phyloP scores from a whole-genome alignment of 768 basidiomycete species.

The Macrolepiota albuminosa region DNA sequence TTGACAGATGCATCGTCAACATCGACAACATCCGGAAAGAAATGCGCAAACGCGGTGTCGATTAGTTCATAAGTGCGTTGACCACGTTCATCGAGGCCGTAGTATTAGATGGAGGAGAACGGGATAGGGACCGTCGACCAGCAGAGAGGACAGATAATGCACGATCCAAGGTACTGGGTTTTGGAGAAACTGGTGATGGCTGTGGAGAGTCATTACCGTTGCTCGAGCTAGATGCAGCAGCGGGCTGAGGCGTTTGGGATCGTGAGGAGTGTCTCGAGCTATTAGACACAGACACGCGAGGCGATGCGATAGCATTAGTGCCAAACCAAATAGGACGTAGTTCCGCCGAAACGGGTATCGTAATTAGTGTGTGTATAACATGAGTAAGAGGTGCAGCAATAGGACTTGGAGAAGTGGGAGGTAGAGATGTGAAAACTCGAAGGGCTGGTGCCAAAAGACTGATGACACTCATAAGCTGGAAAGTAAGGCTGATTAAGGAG shows the following conservation, averaged over 20 bases:
- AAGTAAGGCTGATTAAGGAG: background rate
- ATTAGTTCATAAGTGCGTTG: constrained; percentile 64
- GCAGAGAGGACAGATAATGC: constrained; percentile 51
- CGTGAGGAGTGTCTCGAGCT: constrained; percentile 33
- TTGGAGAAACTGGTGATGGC: constrained; percentile 22
- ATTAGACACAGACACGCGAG: constrained; percentile 27
- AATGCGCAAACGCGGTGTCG: constrained; percentile 52
- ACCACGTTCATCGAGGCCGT: constrained; percentile 44
- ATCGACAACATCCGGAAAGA: constrained; percentile 61
- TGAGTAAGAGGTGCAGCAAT: constrained; percentile 74
- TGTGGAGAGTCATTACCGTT: constrained; percentile 37
- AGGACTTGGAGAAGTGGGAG: constrained; percentile 57
- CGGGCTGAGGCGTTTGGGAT: constrained; percentile 25
- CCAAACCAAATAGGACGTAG: constrained; percentile 64
- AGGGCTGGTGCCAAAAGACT: constrained; percentile 73
- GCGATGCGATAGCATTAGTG: constrained; percentile 24
- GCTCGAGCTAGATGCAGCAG: constrained; percentile 22
- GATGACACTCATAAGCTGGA: constrained; percentile 20
- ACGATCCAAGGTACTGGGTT: constrained; percentile 49
- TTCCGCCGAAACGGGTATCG: constrained; percentile 60
- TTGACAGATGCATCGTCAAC: constrained; percentile 61
- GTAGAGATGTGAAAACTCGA: constrained; percentile 62
- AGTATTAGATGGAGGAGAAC: constrained; percentile 39
- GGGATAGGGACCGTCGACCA: constrained; percentile 46
- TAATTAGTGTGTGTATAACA: constrained; percentile 76